Conservation (phyloP, 371 early-diverging fungal genomes). For the Mucor plumbeus region DNA sequence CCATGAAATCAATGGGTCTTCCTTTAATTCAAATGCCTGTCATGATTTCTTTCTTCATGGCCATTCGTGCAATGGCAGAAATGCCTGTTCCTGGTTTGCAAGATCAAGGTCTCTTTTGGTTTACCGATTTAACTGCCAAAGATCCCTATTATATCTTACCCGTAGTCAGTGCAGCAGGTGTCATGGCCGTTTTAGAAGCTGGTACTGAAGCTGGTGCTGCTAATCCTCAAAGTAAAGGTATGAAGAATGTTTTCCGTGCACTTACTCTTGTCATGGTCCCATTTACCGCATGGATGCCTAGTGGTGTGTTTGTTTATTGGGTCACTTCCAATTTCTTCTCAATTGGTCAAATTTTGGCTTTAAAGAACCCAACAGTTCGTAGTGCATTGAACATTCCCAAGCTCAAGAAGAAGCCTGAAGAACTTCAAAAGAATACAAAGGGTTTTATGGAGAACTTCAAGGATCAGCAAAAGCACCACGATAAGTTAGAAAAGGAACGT, state of each 20-base stretch:
- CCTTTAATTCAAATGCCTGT: conserved; percentile 84
- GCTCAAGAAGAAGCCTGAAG: conserved; percentile 52
- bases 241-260: conserved; percentile 76
- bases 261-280: conserved; percentile 68
- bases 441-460: conserved; percentile 55
- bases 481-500: conserved; percentile 51
- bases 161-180: conserved; percentile 69
- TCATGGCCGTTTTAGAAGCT: conserved; percentile 81
- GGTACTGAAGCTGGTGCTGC: conserved; percentile 63
- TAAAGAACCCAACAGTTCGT: conserved; percentile 68
- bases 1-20: conserved; percentile 66
- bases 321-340: conserved; percentile 78
- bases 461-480: conserved; percentile 45
- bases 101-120: conserved; percentile 84
- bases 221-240: conserved; percentile 49
- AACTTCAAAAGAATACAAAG: conserved; percentile 52
- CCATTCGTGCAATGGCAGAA: conserved; percentile 80
- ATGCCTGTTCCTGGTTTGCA: conserved; percentile 84
- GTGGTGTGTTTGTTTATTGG: conserved; percentile 89
- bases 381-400: conserved; percentile 60
- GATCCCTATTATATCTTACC: conserved; percentile 91
- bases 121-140: conserved; percentile 77
- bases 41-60: conserved; percentile 90
- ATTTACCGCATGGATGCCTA: conserved; percentile 77
- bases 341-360: conserved; percentile 68